Conservation (phyloP, 2,329 filamentous ascomycete species). For the Ophiostoma sp. region DNA sequence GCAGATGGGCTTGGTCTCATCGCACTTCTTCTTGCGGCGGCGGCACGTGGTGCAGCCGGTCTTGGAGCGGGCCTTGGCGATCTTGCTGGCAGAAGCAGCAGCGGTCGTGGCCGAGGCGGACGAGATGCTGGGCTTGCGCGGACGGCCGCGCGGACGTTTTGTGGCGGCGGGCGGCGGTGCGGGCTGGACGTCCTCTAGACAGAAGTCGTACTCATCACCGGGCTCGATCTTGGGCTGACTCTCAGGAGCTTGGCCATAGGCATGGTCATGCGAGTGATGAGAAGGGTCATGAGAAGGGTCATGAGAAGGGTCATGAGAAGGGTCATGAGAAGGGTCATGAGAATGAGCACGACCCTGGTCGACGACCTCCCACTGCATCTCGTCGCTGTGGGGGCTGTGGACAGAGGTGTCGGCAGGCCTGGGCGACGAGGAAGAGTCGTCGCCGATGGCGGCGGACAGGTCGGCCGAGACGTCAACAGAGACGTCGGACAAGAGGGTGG, state of each 20-base stretch:
- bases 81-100: slow-evolving; percentile 54
- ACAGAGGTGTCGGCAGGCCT: neutral
- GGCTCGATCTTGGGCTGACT: slow-evolving; percentile 36
- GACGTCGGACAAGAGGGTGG: slow-evolving; percentile 33
- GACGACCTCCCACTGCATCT: slow-evolving; percentile 44
- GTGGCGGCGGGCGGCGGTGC: slow-evolving; percentile 35
- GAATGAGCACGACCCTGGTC: slow-evolving; percentile 36
- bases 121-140: slow-evolving; percentile 70
- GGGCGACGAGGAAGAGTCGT: slow-evolving; percentile 19
- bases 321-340: neutral
- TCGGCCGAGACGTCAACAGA: slow-evolving; percentile 35
- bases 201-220: slow-evolving; percentile 48
- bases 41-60: slow-evolving; percentile 64
- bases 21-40: slow-evolving; percentile 67
- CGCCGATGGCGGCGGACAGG: slow-evolving; percentile 23
- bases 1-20: slow-evolving; percentile 66
- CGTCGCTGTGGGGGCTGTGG: slow-evolving; percentile 28
- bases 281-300: neutral
- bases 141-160: slow-evolving; percentile 70
- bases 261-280: neutral
- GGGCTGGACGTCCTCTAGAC: slow-evolving; percentile 48
- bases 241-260: neutral
- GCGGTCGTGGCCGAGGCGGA: slow-evolving; percentile 48
- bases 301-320: neutral
- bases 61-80: slow-evolving; percentile 70